Evolutionary conservation across 148 eudicot species (phyloP).

Genomic region (Rhododendron mucronatum): DNA sequence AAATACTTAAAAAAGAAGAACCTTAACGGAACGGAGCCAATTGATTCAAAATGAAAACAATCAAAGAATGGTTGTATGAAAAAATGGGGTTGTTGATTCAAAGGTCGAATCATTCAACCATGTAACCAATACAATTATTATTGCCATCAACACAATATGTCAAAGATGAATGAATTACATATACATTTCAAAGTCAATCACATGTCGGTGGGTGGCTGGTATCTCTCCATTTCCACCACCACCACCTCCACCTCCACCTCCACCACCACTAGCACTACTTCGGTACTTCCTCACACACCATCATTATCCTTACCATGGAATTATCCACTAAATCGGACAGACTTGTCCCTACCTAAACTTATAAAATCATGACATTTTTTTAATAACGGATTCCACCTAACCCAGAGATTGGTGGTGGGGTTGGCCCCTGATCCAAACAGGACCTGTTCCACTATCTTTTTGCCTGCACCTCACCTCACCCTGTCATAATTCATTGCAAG

Average conservation of each 20-base stretch:
- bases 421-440: constrained; percentile 2
- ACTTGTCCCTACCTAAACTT: not conserved
- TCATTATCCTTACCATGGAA: not conserved
- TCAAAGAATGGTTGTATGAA: too few relatives aligned
- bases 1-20: too few relatives aligned
- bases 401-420: not conserved
- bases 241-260: constrained; percentile 9
- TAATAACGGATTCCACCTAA: not conserved
- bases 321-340: not conserved
- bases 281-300: not conserved
- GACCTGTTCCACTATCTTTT: constrained; percentile 6
- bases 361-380: not conserved
- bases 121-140: not conserved
- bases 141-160: not conserved
- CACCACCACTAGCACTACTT: not conserved
- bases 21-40: too few relatives aligned
- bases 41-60: too few relatives aligned
- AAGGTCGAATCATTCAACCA: not conserved
- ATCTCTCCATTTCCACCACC: not conserved
- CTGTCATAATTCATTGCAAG: not conserved
- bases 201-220: constrained; percentile 2
- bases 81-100: too few relatives aligned
- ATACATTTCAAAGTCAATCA: constrained; percentile 10
- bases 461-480: not conserved
- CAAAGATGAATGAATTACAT: not conserved